Conservation (phyloP, 2,329 filamentous ascomycete genomes). For the Pyrenochaeta sp. region DNA sequence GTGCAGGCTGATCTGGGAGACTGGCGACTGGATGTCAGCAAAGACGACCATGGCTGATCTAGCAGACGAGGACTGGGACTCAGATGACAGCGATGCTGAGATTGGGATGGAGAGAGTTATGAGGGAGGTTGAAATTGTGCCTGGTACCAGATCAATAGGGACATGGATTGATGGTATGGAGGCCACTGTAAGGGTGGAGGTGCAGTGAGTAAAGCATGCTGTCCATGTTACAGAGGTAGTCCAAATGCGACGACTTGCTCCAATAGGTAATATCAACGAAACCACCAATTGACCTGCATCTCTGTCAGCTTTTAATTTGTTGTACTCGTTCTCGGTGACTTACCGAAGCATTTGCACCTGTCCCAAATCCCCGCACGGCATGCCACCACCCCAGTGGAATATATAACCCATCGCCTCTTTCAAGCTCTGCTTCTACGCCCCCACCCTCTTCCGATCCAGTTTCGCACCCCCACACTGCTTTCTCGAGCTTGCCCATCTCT, state of each 20-base stretch:
- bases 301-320: constrained; percentile 25
- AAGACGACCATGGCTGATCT: constrained; percentile 65
- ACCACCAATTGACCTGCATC: constrained; percentile 79
- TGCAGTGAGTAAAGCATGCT: constrained; percentile 24
- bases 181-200: constrained; percentile 75
- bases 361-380: constrained; percentile 72
- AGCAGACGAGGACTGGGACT: constrained; percentile 59
- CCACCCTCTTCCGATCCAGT: constrained; percentile 9
- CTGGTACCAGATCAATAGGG: constrained; percentile 82
- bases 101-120: constrained; percentile 77
- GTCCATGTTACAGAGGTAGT: background rate
- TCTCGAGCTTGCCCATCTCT: constrained; percentile 72
- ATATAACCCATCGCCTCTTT: constrained; percentile 75
- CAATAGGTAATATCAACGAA: constrained; percentile 61
- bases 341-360: constrained; percentile 67
- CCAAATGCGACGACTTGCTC: background rate
- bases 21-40: constrained; percentile 87
- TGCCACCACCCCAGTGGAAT: constrained; percentile 91
- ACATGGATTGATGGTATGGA: constrained; percentile 81
- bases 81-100: constrained; percentile 51
- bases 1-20: constrained; percentile 82
- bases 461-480: constrained; percentile 72
- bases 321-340: constrained; percentile 9
- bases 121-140: constrained; percentile 79
- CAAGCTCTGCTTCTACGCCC: constrained; percentile 57